Percentiles rank a stretch among this genome's conserved stretches.
phyloP scores from a whole-genome alignment of 2,329 filamentous ascomycete species.

The Thermomyces lanuginosus region DNA sequence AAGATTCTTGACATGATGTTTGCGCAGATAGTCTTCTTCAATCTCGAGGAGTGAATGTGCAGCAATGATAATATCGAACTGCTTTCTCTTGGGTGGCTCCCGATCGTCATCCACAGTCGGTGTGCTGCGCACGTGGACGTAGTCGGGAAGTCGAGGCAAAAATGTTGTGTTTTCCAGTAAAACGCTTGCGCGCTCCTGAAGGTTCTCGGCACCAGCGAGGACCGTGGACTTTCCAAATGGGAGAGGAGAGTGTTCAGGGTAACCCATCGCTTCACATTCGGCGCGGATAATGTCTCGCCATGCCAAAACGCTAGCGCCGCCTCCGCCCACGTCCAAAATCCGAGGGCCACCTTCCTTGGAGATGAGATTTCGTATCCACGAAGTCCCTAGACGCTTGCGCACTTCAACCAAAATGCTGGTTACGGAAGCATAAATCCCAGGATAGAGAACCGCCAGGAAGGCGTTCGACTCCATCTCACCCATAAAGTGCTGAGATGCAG shows the following conservation, averaged over 20 bases:
- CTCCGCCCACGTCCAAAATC: slow-evolving; percentile 46
- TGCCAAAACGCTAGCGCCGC: slow-evolving; percentile 44
- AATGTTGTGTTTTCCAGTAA: slow-evolving; percentile 84
- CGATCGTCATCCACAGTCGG: slow-evolving; percentile 42
- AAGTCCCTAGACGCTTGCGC: slow-evolving; percentile 41
- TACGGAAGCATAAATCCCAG: slow-evolving; percentile 43
- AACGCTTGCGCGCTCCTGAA: slow-evolving; percentile 58
- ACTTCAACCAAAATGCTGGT: slow-evolving; percentile 43
- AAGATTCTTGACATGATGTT: slow-evolving; percentile 66
- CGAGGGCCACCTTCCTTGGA: slow-evolving; percentile 39
- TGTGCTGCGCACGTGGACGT: slow-evolving; percentile 46
- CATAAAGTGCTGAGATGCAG: slow-evolving; percentile 41
- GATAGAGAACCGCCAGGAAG: slow-evolving; percentile 43
- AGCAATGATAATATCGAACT: slow-evolving; percentile 78
- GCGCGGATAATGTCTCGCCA: slow-evolving; percentile 58
- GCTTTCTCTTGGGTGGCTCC: slow-evolving; percentile 47
- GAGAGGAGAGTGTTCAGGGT: slow-evolving; percentile 24
- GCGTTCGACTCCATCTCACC: slow-evolving; percentile 44
- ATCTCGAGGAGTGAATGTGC: slow-evolving; percentile 67
- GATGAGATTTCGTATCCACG: slow-evolving; percentile 42
- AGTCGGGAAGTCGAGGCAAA: slow-evolving; percentile 78
- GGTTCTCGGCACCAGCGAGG: slow-evolving; percentile 55
- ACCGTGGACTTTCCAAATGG: slow-evolving; percentile 58
- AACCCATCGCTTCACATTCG: slow-evolving; percentile 56
- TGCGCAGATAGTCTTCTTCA: slow-evolving; percentile 59